Evolutionary conservation across 176 grass and related monocot species (phyloP).

Genomic region (Thalia dealbata): DNA sequence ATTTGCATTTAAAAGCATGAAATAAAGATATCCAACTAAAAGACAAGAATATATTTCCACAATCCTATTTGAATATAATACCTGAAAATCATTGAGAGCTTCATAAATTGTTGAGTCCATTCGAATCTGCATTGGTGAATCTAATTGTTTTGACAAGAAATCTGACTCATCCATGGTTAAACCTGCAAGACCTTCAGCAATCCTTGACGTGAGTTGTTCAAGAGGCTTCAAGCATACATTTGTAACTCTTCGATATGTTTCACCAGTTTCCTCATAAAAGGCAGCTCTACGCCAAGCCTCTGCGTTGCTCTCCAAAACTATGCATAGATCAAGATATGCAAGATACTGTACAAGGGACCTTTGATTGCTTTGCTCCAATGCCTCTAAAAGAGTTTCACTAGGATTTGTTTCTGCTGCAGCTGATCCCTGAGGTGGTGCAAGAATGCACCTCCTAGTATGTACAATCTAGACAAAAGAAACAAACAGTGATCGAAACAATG

Average conservation of each 20-base stretch:
- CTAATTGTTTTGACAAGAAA: constrained; percentile 58
- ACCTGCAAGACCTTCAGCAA: constrained; percentile 56
- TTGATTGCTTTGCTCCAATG: constrained; percentile 61
- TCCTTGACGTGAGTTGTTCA: constrained; percentile 59
- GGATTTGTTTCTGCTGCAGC: constrained; percentile 80
- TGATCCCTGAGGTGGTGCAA: constrained; percentile 76
- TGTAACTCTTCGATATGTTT: constrained; percentile 70
- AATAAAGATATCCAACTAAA: too few species aligned
- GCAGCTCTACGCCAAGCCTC: constrained; percentile 74
- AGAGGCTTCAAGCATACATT: constrained; percentile 74
- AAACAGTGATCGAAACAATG: not conserved
- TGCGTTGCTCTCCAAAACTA: constrained; percentile 66
- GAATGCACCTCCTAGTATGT: constrained; percentile 77
- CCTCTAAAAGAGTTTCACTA: constrained; percentile 72
- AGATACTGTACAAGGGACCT: constrained; percentile 64
- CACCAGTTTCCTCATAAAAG: constrained; percentile 91
- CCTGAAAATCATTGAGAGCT: constrained; percentile 90
- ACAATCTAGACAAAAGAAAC: constrained; percentile 42
- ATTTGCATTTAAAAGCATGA: too few species aligned
- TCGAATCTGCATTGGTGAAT: constrained; percentile 7
- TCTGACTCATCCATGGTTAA: constrained; percentile 41
- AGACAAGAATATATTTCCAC: not conserved
- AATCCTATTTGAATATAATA: constrained; percentile 15
- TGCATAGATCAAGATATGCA: constrained; percentile 82
- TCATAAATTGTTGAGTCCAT: constrained; percentile 32